Evolutionary conservation across 2,329 filamentous ascomycete genomes (phyloP).

Genomic region (Ophiocordyceps sinensis): DNA sequence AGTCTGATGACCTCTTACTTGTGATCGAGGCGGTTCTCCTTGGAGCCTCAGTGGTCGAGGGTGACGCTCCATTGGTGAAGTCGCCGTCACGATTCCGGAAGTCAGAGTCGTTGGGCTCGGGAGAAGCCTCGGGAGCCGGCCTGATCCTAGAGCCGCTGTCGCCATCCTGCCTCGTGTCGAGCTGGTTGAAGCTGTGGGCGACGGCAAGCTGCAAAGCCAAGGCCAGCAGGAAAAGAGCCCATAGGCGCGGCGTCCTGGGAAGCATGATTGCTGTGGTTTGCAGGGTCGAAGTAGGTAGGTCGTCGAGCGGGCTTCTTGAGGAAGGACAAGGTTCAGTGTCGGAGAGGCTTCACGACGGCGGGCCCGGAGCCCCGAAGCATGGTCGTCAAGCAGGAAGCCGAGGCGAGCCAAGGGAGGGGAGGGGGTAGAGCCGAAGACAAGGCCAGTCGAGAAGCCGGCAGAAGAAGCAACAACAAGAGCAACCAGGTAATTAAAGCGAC

Average conservation of each 20-base stretch:
- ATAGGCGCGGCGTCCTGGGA: constrained; percentile 16
- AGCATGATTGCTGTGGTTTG: constrained; percentile 15
- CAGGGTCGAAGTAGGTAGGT: background rate
- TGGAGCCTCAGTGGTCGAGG: background rate
- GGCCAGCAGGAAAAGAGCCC: constrained; percentile 24
- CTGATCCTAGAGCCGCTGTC: background rate
- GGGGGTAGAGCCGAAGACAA: background rate
- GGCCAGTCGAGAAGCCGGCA: background rate
- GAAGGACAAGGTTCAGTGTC: constrained; percentile 3
- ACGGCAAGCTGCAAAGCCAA: constrained; percentile 21
- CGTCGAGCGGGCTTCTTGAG: constrained; percentile 1
- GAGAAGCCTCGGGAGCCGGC: background rate
- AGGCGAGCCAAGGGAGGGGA: background rate
- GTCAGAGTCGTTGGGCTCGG: background rate
- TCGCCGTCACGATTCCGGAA: background rate
- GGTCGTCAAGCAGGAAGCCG: constrained; percentile 1
- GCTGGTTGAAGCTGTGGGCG: constrained; percentile 15
- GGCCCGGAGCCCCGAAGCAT: constrained; percentile 7
- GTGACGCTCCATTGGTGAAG: too few species aligned
- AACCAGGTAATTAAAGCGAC: constrained; percentile 1
- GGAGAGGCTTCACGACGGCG: constrained; percentile 7
- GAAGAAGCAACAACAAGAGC: background rate
- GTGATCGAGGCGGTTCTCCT: background rate
- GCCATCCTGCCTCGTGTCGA: constrained; percentile 16
- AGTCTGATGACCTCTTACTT: background rate